Conservation (phyloP, 257 asterid genomes). For the Nicotiana benthamiana region DNA sequence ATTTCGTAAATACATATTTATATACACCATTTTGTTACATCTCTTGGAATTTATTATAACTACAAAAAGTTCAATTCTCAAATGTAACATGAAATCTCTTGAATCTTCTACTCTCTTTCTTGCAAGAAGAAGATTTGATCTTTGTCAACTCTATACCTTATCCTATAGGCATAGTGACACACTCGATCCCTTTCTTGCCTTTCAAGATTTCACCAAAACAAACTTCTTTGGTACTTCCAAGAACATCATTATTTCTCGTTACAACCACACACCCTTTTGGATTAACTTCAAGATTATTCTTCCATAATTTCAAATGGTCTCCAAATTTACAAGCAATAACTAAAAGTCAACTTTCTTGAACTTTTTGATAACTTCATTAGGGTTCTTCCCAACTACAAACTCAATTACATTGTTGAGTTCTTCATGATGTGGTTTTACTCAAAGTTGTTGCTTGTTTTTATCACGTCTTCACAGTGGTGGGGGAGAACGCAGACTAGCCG, state of each 20-base stretch:
- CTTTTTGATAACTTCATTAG: neutral
- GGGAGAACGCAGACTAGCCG: conserved; percentile 13
- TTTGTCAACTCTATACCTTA: conserved; percentile 15
- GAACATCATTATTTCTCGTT: neutral
- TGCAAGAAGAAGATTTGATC: neutral
- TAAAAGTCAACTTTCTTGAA: conserved; percentile 9
- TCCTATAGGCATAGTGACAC: conserved; percentile 11
- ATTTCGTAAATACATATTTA: neutral
- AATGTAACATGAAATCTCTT: conserved; percentile 18
- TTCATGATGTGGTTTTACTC: neutral
- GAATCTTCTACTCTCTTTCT: neutral
- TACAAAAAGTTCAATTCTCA: neutral
- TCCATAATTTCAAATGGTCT: conserved; percentile 4
- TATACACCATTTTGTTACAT: neutral
- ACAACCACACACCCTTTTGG: conserved; percentile 16
- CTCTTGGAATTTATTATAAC: neutral
- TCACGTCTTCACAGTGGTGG: neutral
- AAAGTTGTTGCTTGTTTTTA: neutral
- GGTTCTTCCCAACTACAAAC: conserved; percentile 6
- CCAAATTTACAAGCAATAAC: conserved; percentile 7
- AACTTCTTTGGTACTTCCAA: neutral
- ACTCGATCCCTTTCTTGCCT: neutral
- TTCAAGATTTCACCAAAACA: neutral
- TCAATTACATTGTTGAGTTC: conserved; percentile 2
- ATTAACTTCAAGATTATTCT: conserved; percentile 10